These are phyloP conservation scores for Acidiella bohemica DNA, from an alignment of 495 filamentous ascomycete species.

Conservation along the genomic window DNA sequence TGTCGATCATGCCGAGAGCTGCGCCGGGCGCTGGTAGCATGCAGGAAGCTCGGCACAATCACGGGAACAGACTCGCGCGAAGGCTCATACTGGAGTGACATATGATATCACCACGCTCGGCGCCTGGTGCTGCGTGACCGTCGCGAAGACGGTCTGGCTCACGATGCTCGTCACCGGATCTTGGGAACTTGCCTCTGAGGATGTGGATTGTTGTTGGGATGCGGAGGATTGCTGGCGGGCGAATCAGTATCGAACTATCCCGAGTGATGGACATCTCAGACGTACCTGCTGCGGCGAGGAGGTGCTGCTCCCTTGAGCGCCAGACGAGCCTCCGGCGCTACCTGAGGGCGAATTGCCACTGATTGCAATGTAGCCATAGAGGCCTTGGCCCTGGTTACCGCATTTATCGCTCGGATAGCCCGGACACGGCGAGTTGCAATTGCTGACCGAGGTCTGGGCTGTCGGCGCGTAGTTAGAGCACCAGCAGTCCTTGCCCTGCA, in stretches of 20 bases:
- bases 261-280: too few species aligned
- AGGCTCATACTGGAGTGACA: slow-evolving; percentile 16
- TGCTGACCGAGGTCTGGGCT: slow-evolving; percentile 28
- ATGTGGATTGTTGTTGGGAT: too few species aligned
- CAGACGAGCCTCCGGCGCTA: slow-evolving; percentile 26
- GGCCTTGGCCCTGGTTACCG: slow-evolving; percentile 38
- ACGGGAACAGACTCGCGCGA: slow-evolving; percentile 15
- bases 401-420: slow-evolving; percentile 54
- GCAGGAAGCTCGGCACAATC: slow-evolving; percentile 6
- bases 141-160: slow-evolving; percentile 15
- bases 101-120: slow-evolving; percentile 15
- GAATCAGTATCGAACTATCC: too few species aligned
- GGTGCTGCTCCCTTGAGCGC: slow-evolving; percentile 6
- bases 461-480: slow-evolving; percentile 57
- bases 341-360: slow-evolving; percentile 34
- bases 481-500: slow-evolving; percentile 57
- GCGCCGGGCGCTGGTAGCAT: slow-evolving; percentile 2
- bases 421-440: slow-evolving; percentile 49
- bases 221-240: too few species aligned
- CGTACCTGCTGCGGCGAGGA: not conserved
- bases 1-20: too few species aligned
- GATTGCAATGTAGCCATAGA: slow-evolving; percentile 50
- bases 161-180: slow-evolving; percentile 7
- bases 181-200: not conserved
- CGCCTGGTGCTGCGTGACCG: slow-evolving; percentile 10